Percentiles rank a stretch among this genome's conserved stretches.
These are phyloP conservation scores for Nemania diffusa DNA, from an alignment of 2,329 filamentous ascomycete genomes.

Conservation along the genomic window DNA sequence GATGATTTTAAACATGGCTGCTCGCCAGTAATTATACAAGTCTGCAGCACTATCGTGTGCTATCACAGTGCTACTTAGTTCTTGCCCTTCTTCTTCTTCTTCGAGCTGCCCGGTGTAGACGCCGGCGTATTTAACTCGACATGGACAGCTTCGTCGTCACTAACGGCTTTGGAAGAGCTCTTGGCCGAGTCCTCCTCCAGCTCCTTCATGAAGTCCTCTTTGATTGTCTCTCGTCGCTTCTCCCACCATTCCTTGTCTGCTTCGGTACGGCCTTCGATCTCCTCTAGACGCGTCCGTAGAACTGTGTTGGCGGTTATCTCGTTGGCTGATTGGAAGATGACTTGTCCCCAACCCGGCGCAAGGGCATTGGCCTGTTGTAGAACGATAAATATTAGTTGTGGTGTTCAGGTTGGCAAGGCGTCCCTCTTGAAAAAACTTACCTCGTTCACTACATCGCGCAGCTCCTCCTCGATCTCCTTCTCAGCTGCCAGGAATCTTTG, in stretches of 20 bases:
- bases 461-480: slow-evolving; percentile 96
- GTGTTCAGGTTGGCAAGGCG: not conserved
- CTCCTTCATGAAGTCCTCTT: slow-evolving; percentile 85
- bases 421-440: slow-evolving; percentile 60
- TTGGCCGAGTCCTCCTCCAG: slow-evolving; percentile 68
- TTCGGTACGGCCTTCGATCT: slow-evolving; percentile 76
- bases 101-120: slow-evolving; percentile 47
- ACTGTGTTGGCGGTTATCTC: slow-evolving; percentile 89
- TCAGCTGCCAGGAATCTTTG: slow-evolving; percentile 91
- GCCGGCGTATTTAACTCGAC: slow-evolving; percentile 68
- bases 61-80: slow-evolving; percentile 56
- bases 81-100: slow-evolving; percentile 74
- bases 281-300: slow-evolving; percentile 79
- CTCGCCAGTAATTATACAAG: slow-evolving; percentile 32
- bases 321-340: slow-evolving; percentile 96
- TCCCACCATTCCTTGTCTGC: slow-evolving; percentile 94
- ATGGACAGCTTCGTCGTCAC: slow-evolving; percentile 80
- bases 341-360: slow-evolving; percentile 87
- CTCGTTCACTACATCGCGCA: slow-evolving; percentile 93
- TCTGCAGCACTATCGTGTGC: slow-evolving; percentile 5
- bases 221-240: slow-evolving; percentile 78
- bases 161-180: slow-evolving; percentile 55
- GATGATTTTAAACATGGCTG: slow-evolving; percentile 29
- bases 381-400: slow-evolving; percentile 11
- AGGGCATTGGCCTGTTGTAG: slow-evolving; percentile 85